Evolutionary conservation across 192 early-diverging fungal genomes (phyloP), one percentile per base, ranked within the genome.

Genomic region (Tieghemiomyces parasiticus): DNA sequence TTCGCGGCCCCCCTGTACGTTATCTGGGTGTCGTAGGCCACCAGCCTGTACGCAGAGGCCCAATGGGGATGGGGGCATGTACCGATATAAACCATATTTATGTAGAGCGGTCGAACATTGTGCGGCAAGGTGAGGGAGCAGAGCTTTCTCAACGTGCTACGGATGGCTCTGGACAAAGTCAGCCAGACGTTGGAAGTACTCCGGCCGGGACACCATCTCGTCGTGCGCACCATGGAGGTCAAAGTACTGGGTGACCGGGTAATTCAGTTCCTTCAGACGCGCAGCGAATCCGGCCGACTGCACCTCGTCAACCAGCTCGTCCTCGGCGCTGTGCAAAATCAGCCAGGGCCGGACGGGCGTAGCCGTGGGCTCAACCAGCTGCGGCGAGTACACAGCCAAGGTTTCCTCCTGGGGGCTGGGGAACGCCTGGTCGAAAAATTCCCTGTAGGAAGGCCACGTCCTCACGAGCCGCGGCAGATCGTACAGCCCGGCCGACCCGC

Each of bases 401-500:
- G 9, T 20, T 14, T 24, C 58, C 13, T 13, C 28, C 16, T 45
- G 30, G 38, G 42, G 14, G n/a, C 49, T 29, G 1, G 71, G 67
- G 70, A 95, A 95, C 19, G 82, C 89, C 61, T 74, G 73, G 2
- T 74, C 63, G 30, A 95, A 71, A 65, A 91, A 92, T 47, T 83
- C 84, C 14, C 61, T 44, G 63, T 93, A 93, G 9, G 56, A 55
- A 3, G 89, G 87, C 58, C 79, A 87, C 13, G 59, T 68, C 25
- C 66, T 60, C 14, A 90, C 54, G 30, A 95, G 65, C 0, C 61
- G 60, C 16, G 79, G 79, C 26, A 92, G 74, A 52, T 92, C 79
- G 71, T 92, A 95, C 63, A 95, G 89, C 1, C 90, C 92, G 62
- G 88, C 82, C 0, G 88, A 75, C 1, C 89, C 89, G 24, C 91